Base-by-base conservation (phyloP, 768 basidiomycete genomes). In the Kwoniella sp. region DNA sequence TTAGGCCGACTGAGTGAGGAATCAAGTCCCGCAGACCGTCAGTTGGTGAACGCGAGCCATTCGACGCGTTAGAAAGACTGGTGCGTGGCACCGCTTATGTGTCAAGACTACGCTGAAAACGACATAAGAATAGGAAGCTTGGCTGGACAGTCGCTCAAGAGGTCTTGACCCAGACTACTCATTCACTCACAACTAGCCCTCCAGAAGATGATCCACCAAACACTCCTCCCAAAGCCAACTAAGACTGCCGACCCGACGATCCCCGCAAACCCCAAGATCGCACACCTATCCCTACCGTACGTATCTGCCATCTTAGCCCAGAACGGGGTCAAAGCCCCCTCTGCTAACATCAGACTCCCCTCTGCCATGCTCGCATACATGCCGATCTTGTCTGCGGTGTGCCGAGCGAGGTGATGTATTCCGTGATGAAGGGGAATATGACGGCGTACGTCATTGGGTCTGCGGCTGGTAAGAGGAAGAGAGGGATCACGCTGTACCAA, bases 371-470 rank as follows among this genome's bases (percentile, higher is more conserved):
- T 73, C 2, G 73, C 61, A 41, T 72, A 77, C 9, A 77, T 51
- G 4, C 75, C 75, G 28, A 77, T 74, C 29, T 58, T 58, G 34
- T 72, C 64, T 55, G 41, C 11, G 75, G 57, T n/a, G 73, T 72
- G 20, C 60, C 37, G 56, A 77, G 68, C 0, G 71, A 74, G 13
- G 73, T 73, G 48, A 77, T 62, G 68, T 73, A 71, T 31, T 73
- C 75, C 20, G 69, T 70, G 25, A 77, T 67, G 58, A 69, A 63
- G 1, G 75, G 75, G 64, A 77, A 74, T 22, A 74, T 67, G 59
- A 67, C 56, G 9, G 56, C 61, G 55, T 69, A 76, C n/a, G 58
- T 58, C 61, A 71, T 58, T 3, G 74, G 65, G 51, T 76, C 74
- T 2, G 66, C 56, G 23, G 72, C 45, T 13, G 70, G 70, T 37